phyloP scores from a whole-genome alignment of 2,329 filamentous ascomycete genomes.

The Chalaropsis thielavioides region DNA sequence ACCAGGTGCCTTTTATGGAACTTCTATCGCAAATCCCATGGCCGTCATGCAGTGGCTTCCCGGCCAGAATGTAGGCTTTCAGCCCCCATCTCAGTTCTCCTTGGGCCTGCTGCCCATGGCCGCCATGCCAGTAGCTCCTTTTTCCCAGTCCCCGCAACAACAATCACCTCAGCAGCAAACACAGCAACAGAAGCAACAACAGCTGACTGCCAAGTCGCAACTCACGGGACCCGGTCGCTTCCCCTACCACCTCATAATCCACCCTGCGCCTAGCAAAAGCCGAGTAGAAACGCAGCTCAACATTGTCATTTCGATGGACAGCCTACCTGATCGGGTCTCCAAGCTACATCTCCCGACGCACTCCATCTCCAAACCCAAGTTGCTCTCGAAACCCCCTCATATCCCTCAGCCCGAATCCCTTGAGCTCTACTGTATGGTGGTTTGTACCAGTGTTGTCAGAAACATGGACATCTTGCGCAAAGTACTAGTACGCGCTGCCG shows the following conservation, averaged over 20 bases:
- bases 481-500: conserved; percentile 46
- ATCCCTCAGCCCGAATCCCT: conserved; percentile 56
- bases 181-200: conserved; percentile 5
- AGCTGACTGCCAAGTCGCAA: background rate
- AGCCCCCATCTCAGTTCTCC: conserved; percentile 11
- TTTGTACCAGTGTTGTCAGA: conserved; percentile 86
- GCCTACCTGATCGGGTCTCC: conserved; percentile 59
- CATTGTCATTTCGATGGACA: conserved; percentile 64
- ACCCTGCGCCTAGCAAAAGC: conserved; percentile 18
- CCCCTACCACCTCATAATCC: conserved; percentile 16
- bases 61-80: conserved; percentile 10
- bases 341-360: conserved; percentile 76
- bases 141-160: conserved; percentile 2
- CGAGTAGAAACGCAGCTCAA: conserved; percentile 94
- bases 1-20: conserved; percentile 9
- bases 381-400: conserved; percentile 58
- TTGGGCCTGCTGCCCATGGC: conserved; percentile 13
- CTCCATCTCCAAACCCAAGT: conserved; percentile 87
- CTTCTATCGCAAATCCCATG: conserved; percentile 8
- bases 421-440: conserved; percentile 65
- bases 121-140: background rate
- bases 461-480: conserved; percentile 50
- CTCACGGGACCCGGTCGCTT: conserved; percentile 1
- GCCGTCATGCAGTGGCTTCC: conserved; percentile 12
- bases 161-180: conserved; percentile 7